phyloP scores from a whole-genome alignment of 805 yeast genomes.

The Cyberlindnera galapagoensis region DNA sequence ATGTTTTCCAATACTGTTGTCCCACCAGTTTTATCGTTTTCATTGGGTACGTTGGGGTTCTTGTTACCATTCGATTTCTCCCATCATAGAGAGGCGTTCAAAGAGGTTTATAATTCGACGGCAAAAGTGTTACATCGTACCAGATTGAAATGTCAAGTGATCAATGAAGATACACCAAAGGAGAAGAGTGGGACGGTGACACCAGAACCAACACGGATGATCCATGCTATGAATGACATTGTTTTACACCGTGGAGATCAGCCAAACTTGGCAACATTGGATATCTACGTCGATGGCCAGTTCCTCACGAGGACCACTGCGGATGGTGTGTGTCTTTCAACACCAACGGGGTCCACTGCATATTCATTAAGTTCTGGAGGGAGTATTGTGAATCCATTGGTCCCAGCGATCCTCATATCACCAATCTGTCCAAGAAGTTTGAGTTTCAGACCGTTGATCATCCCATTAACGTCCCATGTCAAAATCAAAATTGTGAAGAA shows the following conservation, averaged over 20 bases:
- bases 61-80: slow-evolving; percentile 78
- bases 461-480: slow-evolving; percentile 75
- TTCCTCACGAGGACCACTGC: slow-evolving; percentile 86
- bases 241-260: slow-evolving; percentile 82
- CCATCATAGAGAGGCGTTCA: slow-evolving; percentile 54
- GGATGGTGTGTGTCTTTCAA: slow-evolving; percentile 78
- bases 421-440: slow-evolving; percentile 91
- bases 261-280: slow-evolving; percentile 79
- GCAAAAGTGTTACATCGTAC: slow-evolving; percentile 71
- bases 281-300: slow-evolving; percentile 78
- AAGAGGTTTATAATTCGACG: slow-evolving; percentile 57
- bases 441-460: slow-evolving; percentile 80
- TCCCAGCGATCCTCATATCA: slow-evolving; percentile 73
- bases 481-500: slow-evolving; percentile 48
- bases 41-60: slow-evolving; percentile 89
- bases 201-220: no score
- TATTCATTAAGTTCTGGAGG: slow-evolving; percentile 89
- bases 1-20: slow-evolving; percentile 63
- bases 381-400: slow-evolving; percentile 84
- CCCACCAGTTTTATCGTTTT: slow-evolving; percentile 86
- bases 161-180: slow-evolving; percentile 15
- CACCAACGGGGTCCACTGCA: slow-evolving; percentile 96
- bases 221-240: slow-evolving; percentile 90
- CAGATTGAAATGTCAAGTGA: slow-evolving; percentile 71
- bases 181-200: no score